Percentiles rank a stretch among this genome's conserved stretches.
These are phyloP conservation scores for Pseudogymnoascus sp. DNA, from an alignment of 2,329 filamentous ascomycete species.

Conservation along the genomic window DNA sequence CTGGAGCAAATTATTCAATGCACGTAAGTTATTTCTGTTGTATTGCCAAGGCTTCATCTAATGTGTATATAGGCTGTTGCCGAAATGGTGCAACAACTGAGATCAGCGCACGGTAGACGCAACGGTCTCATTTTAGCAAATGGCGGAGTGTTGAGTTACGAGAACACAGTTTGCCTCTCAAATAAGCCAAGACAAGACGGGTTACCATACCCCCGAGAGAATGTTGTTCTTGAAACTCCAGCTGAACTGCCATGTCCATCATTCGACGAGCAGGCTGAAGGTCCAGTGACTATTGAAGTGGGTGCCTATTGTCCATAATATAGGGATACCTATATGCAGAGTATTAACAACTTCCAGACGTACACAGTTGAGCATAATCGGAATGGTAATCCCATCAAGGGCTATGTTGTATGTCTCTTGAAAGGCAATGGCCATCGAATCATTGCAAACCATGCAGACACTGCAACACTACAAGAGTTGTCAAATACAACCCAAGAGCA, in stretches of 20 bases:
- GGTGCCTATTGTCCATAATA: constrained; percentile 14
- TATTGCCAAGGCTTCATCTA: neutral
- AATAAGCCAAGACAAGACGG: constrained; percentile 31
- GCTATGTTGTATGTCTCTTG: constrained; percentile 44
- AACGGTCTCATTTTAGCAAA: constrained; percentile 55
- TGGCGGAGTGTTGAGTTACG: constrained; percentile 56
- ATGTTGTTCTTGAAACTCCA: constrained; percentile 35
- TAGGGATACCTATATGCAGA: neutral
- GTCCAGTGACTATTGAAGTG: constrained; percentile 45
- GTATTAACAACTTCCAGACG: constrained; percentile 34
- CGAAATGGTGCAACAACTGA: constrained; percentile 45
- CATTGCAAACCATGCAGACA: constrained; percentile 47
- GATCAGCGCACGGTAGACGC: constrained; percentile 32
- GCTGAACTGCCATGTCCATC: constrained; percentile 32
- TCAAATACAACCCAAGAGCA: constrained; percentile 36
- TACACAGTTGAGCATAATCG: constrained; percentile 51
- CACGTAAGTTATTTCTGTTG: constrained; percentile 37
- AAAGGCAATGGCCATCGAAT: constrained; percentile 39
- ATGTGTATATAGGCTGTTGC: constrained; percentile 35
- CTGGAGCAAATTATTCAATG: constrained; percentile 64
- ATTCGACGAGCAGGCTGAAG: constrained; percentile 36
- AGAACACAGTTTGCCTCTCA: constrained; percentile 52
- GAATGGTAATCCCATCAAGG: constrained; percentile 38
- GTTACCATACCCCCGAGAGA: constrained; percentile 36
- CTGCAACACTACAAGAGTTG: constrained; percentile 37